Evolutionary conservation across 495 filamentous ascomycete genomes (phyloP).

Genomic region (Pseudotulostoma volvatum): DNA sequence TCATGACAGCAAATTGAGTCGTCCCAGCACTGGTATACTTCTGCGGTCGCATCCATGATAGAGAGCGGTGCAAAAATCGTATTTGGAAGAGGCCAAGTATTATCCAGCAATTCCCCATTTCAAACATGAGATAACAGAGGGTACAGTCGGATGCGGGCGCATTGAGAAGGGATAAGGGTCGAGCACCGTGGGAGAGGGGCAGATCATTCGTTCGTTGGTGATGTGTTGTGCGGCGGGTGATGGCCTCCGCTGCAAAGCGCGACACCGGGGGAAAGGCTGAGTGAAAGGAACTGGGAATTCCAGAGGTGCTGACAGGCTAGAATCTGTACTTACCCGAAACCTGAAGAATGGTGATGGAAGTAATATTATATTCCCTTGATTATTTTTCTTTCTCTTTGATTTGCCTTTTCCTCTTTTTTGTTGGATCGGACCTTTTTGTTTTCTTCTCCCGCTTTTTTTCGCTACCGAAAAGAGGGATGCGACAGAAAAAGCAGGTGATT

Average conservation of each 20-base stretch:
- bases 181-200: too few relatives aligned
- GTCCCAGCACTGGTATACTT: too few relatives aligned
- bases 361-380: neutral
- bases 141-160: too few relatives aligned
- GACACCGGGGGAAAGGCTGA: neutral
- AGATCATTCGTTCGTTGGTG: too few relatives aligned
- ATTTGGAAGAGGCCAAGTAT: too few relatives aligned
- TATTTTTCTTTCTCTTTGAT: neutral
- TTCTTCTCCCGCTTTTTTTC: constrained; percentile 1
- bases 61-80: too few relatives aligned
- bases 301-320: neutral
- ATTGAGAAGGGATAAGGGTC: too few relatives aligned
- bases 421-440: neutral
- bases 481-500: neutral
- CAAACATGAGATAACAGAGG: too few relatives aligned
- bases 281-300: neutral
- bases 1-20: too few relatives aligned
- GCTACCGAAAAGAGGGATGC: neutral
- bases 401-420: neutral
- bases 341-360: too few relatives aligned
- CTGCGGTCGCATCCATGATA: too few relatives aligned
- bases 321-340: neutral
- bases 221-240: neutral
- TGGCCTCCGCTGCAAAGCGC: neutral
- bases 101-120: too few relatives aligned